phyloP scores from a whole-genome alignment of 768 basidiomycete species.

The Chlorophyllum brunneum region DNA sequence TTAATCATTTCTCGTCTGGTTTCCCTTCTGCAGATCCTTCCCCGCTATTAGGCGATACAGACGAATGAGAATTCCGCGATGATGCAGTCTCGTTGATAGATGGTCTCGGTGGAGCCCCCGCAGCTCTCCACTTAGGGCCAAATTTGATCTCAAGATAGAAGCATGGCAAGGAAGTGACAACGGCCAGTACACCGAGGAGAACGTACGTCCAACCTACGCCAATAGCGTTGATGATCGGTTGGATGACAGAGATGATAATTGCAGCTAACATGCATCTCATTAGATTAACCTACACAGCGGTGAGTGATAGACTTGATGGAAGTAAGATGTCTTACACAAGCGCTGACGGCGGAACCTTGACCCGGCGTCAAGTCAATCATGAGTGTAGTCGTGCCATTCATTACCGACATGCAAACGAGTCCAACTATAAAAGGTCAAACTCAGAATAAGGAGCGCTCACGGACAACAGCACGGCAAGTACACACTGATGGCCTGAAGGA shows the following conservation, averaged over 20 bases:
- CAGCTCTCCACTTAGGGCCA: constrained; percentile 37
- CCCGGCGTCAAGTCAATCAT: constrained; percentile 60
- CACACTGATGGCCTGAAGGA: constrained; percentile 39
- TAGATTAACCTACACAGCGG: constrained; percentile 54
- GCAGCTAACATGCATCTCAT: constrained; percentile 63
- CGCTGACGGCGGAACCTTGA: constrained; percentile 65
- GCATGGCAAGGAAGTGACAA: constrained; percentile 42
- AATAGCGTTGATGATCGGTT: constrained; percentile 55
- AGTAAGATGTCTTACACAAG: constrained; percentile 52
- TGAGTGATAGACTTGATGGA: neutral
- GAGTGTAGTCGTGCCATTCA: constrained; percentile 59
- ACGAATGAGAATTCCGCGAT: too few species aligned
- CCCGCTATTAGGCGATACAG: too few species aligned
- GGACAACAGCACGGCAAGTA: neutral
- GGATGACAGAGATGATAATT: constrained; percentile 55
- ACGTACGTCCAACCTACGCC: constrained; percentile 69
- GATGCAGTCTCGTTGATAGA: too few species aligned
- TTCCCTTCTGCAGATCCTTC: too few species aligned
- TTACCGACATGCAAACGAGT: constrained; percentile 36
- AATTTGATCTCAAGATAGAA: constrained; percentile 45
- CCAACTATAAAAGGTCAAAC: constrained; percentile 41
- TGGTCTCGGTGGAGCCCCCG: neutral
- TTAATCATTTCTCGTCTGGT: too few species aligned
- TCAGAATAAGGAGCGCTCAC: neutral
- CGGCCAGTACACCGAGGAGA: constrained; percentile 46